These are phyloP conservation scores for Eruca vesicaria DNA, from an alignment of 441 rosid species.

Conservation along the genomic window DNA sequence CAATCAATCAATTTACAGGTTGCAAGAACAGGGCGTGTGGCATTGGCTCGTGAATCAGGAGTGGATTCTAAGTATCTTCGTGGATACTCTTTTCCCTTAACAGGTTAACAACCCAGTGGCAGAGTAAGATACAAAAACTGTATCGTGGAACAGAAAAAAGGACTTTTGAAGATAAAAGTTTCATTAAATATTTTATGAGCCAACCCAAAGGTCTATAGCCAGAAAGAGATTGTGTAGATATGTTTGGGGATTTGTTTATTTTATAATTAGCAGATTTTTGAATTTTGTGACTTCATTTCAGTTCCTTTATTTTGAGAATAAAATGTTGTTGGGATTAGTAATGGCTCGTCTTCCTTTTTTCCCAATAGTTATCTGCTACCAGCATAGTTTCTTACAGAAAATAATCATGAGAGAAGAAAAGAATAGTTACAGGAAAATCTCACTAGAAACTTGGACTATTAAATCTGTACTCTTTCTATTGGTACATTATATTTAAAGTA, in stretches of 20 bases:
- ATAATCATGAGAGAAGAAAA: too few relatives aligned
- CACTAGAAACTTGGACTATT: too few relatives aligned
- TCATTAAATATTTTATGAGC: not conserved
- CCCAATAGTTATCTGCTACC: constrained; percentile 15
- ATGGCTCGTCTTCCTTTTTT: not conserved
- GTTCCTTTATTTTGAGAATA: constrained; percentile 15
- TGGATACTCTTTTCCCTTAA: constrained; percentile 76
- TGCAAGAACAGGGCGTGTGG: constrained; percentile 89
- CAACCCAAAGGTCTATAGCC: not conserved
- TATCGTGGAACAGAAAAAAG: not conserved
- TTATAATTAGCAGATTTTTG: not conserved
- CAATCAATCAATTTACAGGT: constrained; percentile 44
- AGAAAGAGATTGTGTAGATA: constrained; percentile 6
- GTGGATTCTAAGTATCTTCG: constrained; percentile 84
- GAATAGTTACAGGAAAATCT: too few relatives aligned
- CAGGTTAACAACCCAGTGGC: constrained; percentile 10
- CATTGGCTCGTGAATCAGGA: constrained; percentile 83
- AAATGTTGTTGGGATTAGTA: not conserved
- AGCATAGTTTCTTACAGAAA: too few relatives aligned
- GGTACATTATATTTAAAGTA: too few relatives aligned
- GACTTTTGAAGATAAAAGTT: constrained; percentile 19
- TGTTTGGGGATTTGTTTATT: not conserved
- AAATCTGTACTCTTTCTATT: too few relatives aligned
- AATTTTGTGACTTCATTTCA: not conserved
- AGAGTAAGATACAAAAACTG: not conserved